A percentile compares a stretch with the other conserved stretches of the same genome.
Conservation (phyloP, 2,329 filamentous ascomycete genomes). For the Epichloe scottii region DNA sequence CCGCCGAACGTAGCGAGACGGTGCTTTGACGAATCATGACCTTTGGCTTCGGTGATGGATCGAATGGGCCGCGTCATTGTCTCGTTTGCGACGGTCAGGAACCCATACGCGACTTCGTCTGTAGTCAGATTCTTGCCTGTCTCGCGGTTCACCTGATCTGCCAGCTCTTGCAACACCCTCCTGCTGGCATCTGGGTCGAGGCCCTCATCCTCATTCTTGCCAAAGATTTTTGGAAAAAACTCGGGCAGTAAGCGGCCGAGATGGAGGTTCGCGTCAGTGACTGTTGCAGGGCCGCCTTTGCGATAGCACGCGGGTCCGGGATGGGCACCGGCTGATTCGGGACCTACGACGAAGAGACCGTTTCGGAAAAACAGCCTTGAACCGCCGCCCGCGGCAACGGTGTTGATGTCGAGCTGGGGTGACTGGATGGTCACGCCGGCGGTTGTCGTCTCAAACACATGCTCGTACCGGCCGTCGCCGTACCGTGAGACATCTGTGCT, state of each 20-base stretch:
- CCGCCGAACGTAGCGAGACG: conserved; percentile 25
- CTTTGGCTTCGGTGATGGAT: conserved; percentile 22
- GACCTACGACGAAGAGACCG: conserved; percentile 60
- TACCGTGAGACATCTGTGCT: conserved; percentile 64
- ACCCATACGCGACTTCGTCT: conserved; percentile 24
- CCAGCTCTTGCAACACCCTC: conserved; percentile 28
- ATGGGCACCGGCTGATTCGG: conserved; percentile 57
- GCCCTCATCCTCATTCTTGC: conserved; percentile 11
- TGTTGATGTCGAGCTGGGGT: conserved; percentile 72
- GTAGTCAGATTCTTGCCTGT: conserved; percentile 15
- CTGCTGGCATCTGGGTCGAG: conserved; percentile 28
- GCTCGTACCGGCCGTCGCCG: conserved; percentile 28
- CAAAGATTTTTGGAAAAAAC: conserved; percentile 54
- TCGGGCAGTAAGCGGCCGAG: conserved; percentile 48
- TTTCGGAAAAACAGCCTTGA: conserved; percentile 59
- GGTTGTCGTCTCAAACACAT: conserved; percentile 60
- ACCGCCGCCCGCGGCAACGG: conserved; percentile 66
- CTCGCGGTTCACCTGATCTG: conserved; percentile 26
- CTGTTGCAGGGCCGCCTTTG: conserved; percentile 59
- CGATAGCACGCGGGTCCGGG: conserved; percentile 62
- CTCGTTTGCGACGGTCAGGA: conserved; percentile 25
- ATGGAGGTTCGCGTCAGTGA: conserved; percentile 61
- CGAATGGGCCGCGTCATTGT: conserved; percentile 24
- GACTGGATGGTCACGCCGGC: conserved; percentile 69
- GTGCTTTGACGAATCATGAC: conserved; percentile 22